These are phyloP conservation scores for Takakia lepidozioides DNA, from an alignment of 225 moss, liverwort and hornwort genomes.

Conservation along the genomic window DNA sequence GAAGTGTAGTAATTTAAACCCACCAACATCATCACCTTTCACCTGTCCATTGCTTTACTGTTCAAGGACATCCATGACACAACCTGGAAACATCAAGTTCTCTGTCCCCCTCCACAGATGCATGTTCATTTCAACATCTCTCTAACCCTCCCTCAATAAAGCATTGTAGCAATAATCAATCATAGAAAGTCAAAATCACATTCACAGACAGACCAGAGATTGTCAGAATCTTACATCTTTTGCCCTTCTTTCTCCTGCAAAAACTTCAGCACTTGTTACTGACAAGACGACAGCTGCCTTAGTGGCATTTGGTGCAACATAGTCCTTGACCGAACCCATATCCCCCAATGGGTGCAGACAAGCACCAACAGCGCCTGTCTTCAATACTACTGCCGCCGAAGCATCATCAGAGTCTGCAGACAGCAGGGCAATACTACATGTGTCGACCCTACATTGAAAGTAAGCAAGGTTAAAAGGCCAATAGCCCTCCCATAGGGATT, in stretches of 20 bases:
- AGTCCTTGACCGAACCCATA: background rate
- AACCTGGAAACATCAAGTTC: no score
- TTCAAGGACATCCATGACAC: no score
- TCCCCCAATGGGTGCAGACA: background rate
- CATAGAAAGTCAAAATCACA: no score
- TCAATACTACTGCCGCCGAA: slow-evolving; percentile 1
- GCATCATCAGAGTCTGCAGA: slow-evolving; percentile 1
- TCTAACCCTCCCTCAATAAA: no score
- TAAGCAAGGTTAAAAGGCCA: slow-evolving; percentile 3
- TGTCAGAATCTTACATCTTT: slow-evolving; percentile 6
- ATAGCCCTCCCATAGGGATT: background rate
- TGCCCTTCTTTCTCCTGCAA: slow-evolving; percentile 3
- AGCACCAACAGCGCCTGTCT: slow-evolving; percentile 1
- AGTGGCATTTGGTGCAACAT: no score
- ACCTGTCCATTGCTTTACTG: no score
- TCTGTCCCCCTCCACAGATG: no score
- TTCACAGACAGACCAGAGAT: no score
- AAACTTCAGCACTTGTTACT: slow-evolving; percentile 1
- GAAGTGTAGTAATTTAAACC: no score
- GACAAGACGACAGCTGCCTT: background rate
- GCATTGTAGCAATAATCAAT: no score
- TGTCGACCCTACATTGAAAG: slow-evolving; percentile 2
- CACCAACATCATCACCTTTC: no score
- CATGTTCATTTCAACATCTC: no score
- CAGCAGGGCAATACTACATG: slow-evolving; percentile 1